phyloP scores from a whole-genome alignment of 768 basidiomycete genomes.

The Polyporus arcularius region DNA sequence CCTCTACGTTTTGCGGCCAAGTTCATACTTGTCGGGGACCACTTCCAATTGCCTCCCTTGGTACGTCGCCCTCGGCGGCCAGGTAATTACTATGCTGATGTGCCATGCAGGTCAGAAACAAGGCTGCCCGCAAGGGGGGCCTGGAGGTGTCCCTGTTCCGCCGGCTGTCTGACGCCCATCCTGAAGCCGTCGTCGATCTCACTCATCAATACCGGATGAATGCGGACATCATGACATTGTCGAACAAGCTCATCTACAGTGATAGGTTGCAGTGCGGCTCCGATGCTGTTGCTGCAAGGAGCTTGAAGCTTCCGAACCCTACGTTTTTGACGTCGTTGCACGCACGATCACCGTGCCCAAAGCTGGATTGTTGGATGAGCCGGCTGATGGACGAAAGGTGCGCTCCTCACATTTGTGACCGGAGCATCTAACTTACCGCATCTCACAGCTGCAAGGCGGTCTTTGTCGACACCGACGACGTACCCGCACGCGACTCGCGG shows the following conservation, averaged over 20 bases:
- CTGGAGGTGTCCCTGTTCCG: slow-evolving; percentile 91
- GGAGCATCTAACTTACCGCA: neutral
- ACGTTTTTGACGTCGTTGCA: slow-evolving; percentile 49
- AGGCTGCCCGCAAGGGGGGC: slow-evolving; percentile 77
- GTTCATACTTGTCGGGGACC: slow-evolving; percentile 95
- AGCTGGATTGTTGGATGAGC: slow-evolving; percentile 70
- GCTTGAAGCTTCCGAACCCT: slow-evolving; percentile 53
- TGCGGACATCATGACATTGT: slow-evolving; percentile 89
- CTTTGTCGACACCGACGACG: slow-evolving; percentile 89
- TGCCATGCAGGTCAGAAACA: slow-evolving; percentile 71
- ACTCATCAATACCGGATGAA: slow-evolving; percentile 96
- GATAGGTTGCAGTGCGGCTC: slow-evolving; percentile 80
- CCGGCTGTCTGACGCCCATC: slow-evolving; percentile 84
- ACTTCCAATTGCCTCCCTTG: slow-evolving; percentile 94
- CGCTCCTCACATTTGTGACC: slow-evolving; percentile 18
- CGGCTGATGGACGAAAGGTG: slow-evolving; percentile 65
- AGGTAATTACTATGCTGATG: neutral
- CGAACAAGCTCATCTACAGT: slow-evolving; percentile 84
- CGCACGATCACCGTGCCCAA: slow-evolving; percentile 30
- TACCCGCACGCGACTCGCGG: slow-evolving; percentile 79
- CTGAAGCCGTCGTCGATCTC: slow-evolving; percentile 82
- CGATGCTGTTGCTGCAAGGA: slow-evolving; percentile 61
- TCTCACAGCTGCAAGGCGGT: slow-evolving; percentile 73
- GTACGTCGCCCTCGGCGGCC: slow-evolving; percentile 42
- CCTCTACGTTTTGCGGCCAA: slow-evolving; percentile 88